Conservation (phyloP, 139 green algal genomes). For the Chlamydomonas schloesseri region DNA sequence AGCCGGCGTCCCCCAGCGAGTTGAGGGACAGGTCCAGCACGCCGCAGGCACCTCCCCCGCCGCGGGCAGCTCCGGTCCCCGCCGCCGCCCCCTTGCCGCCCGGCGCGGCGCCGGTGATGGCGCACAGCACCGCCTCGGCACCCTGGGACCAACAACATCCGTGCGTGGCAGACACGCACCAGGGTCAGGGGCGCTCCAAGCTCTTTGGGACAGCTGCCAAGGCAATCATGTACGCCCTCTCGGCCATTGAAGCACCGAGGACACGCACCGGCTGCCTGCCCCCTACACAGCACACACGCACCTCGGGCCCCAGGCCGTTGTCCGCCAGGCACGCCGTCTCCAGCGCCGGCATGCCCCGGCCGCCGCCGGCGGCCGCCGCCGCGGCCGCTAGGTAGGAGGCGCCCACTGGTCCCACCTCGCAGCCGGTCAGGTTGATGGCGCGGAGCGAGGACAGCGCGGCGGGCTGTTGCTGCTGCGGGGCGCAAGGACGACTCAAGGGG, state of each 20-base stretch:
- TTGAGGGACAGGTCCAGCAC: slow-evolving; percentile 56
- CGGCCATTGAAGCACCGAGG: too few relatives aligned
- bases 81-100: not conserved
- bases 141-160: slow-evolving; percentile 4
- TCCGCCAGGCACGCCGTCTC: slow-evolving; percentile 54
- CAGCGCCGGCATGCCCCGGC: slow-evolving; percentile 8
- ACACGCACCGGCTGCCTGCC: too few relatives aligned
- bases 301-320: slow-evolving; percentile 46
- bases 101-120: not conserved
- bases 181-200: too few relatives aligned
- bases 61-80: not conserved
- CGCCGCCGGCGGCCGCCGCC: not conserved
- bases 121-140: not conserved
- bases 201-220: too few relatives aligned
- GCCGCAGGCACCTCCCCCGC: not conserved
- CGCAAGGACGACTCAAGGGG: too few relatives aligned
- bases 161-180: too few relatives aligned
- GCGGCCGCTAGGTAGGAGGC: slow-evolving; percentile 18
- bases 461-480: not conserved
- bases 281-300: too few relatives aligned
- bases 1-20: slow-evolving; percentile 44
- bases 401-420: slow-evolving; percentile 32
- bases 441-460: not conserved
- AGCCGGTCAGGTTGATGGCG: slow-evolving; percentile 53
- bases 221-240: too few relatives aligned